Evolutionary conservation across 2,329 filamentous ascomycete species (phyloP), one percentile per base, ranked within the genome.

Genomic region (Tolypocladium sp.): DNA sequence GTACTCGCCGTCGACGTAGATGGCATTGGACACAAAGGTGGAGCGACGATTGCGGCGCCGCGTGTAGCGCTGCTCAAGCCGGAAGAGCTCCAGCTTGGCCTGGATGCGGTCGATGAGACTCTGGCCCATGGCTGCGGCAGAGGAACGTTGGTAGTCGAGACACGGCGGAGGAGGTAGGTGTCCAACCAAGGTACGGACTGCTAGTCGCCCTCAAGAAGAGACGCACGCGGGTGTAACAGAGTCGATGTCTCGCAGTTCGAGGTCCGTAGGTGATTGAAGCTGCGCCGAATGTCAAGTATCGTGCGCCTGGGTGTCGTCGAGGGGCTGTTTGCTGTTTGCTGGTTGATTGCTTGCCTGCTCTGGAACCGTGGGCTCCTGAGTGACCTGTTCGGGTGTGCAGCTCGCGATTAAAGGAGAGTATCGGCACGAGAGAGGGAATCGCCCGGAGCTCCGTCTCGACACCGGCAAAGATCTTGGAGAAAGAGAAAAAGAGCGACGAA

Each of bases 1-100:
- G 78, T 97, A 97, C 79, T 97, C 93, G 75, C 92, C 94, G 72
- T 97, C 91, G 64, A 97, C 89, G 75, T 97, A 97, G 72, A 90
- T 83, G 37, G 92, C 93, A 69, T 91, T 92, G 70, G 90, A 92
- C 70, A 89, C 86, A 74, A 96, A 96, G 61, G 90, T 94, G 58
- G 87, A 92, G 73, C 93, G 91, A 67, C 93, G 90, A 68, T 86
- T 77, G 69, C 93, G 91, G 72, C 91, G 89, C 69, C 89, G 89
- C 57, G 92, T 95, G 80, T 97, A 97, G 68, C 91, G 89, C 78
- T 97, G 89, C 79, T 97, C 93, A 66, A 97, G 87, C 56, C 92
- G 90, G 81, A 96, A 94, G 70, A 97, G 85, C 80, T 97, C 92
- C 68, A 95, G 79, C 80, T 89, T 85, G 61, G 83, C 81, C 67